Evolutionary conservation across 495 filamentous ascomycete genomes (phyloP), one percentile per base, ranked within the genome.

Genomic region (Talaromyces nanjingensis): DNA sequence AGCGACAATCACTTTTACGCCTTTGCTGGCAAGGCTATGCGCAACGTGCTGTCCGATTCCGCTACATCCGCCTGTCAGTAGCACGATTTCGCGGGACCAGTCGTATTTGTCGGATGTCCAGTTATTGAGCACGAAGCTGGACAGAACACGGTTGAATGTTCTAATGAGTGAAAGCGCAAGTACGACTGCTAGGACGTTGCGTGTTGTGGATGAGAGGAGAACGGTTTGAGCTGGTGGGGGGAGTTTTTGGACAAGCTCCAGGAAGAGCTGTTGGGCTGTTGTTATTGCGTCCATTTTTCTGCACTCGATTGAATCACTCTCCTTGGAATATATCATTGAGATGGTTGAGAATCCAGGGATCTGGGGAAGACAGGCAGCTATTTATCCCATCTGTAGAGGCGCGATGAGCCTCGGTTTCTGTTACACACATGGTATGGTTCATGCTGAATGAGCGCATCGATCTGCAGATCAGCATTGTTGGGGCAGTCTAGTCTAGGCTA

Each of bases 21-120:
- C 80, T 12, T 72, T 72, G n/a, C 67, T 67, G 2, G 77, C 70
- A 9, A 88, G 75, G 37, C 75, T 74, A 18, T 79, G 70, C 64
- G 79, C 74, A 27, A 86, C 72, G 27, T 77, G 70, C 61, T 77
- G 77, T 54, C 85, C 85, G 59, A 88, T 85, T 33, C 85, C 85
- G 58, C 77, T 79, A 59, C 77, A 78, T 31, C 84, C 85, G 1
- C 85, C 85, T 0, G 85, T 88, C 18, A 88, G 58, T 25, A 88
- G 73, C 4, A 83, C 79, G 34, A 87, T 70, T 69, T 88, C 85
- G 5, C 76, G 77, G 58, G 76, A 72, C 62, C 78, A 71, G 70
- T 76, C 81, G 39, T 70, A 73, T 2, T 72, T 71, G 1, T 73
- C 74, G 53, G 71, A 61, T 6, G 73, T 69, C 76, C 82, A 85